Evolutionary conservation across 805 yeast genomes (phyloP).

Genomic region (Scheffersomyces lignosus): DNA sequence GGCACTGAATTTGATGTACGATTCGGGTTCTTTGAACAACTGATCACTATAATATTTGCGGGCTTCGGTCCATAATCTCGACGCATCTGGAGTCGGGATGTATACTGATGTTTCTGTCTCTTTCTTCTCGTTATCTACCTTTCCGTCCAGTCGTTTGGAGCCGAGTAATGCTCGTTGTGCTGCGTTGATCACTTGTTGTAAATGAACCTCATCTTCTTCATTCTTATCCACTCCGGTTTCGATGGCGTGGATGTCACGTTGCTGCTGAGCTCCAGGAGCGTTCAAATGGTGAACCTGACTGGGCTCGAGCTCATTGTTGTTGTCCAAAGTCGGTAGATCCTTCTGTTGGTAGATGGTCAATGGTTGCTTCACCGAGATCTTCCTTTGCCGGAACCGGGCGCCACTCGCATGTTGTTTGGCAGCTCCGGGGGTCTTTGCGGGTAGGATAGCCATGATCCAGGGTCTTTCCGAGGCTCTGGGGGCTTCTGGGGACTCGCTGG

Average conservation of each 20-base stretch:
- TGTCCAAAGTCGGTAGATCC: slow-evolving; percentile 78
- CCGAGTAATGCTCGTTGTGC: slow-evolving; percentile 60
- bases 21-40: slow-evolving; percentile 66
- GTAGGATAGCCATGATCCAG: slow-evolving; percentile 44
- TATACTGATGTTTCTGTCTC: slow-evolving; percentile 48
- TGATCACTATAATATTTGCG: slow-evolving; percentile 62
- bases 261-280: slow-evolving; percentile 54
- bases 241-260: slow-evolving; percentile 82
- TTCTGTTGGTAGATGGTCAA: slow-evolving; percentile 72
- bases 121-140: slow-evolving; percentile 22
- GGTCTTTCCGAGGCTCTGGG: too few species aligned
- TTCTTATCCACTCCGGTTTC: slow-evolving; percentile 98
- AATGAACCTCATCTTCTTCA: slow-evolving; percentile 95
- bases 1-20: slow-evolving; percentile 85
- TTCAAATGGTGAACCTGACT: slow-evolving; percentile 42
- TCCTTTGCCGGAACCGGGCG: slow-evolving; percentile 89
- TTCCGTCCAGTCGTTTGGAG: slow-evolving; percentile 13
- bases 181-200: slow-evolving; percentile 86
- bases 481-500: too few species aligned
- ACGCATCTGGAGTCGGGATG: slow-evolving; percentile 97
- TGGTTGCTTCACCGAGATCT: slow-evolving; percentile 88
- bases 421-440: slow-evolving; percentile 34
- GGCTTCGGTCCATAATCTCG: slow-evolving; percentile 78
- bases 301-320: slow-evolving; percentile 40
- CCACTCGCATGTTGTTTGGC: slow-evolving; percentile 36